Evolutionary conservation across 176 grass and related monocot genomes (phyloP).

Genomic region (Coix lacrymajobi): DNA sequence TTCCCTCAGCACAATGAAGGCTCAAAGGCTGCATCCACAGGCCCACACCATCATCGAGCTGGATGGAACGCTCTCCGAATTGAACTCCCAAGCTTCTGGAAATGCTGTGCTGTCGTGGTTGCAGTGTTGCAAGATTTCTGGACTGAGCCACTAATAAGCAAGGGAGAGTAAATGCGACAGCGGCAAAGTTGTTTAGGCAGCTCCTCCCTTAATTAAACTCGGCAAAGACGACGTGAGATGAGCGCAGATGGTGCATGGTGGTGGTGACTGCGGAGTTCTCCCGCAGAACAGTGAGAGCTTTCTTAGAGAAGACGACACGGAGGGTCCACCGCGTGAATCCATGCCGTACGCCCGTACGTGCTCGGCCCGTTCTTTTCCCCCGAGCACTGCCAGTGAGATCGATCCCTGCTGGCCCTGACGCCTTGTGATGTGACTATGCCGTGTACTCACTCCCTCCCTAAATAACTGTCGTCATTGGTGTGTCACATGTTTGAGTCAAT

Average conservation of each 20-base stretch:
- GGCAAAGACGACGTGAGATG: neutral
- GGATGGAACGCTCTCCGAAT: neutral
- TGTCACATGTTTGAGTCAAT: no score
- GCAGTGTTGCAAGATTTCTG: neutral
- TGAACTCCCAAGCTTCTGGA: neutral
- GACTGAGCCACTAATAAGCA: neutral
- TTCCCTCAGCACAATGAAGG: neutral
- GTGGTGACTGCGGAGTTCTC: neutral
- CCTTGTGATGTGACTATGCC: no score
- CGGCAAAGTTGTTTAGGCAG: neutral
- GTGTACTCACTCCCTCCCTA: no score
- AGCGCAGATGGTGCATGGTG: neutral
- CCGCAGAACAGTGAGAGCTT: neutral
- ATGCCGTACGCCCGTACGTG: no score
- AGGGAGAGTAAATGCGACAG: neutral
- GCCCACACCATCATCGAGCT: neutral
- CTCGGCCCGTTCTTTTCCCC: neutral
- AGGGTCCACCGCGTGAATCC: neutral
- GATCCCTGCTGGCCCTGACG: neutral
- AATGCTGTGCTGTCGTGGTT: neutral
- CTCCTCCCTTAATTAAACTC: constrained; percentile 9
- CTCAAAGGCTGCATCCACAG: neutral
- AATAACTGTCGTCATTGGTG: no score
- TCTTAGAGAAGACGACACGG: neutral
- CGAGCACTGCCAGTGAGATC: neutral